Conservation (phyloP, 257 asterid species). For the Gentiana straminea region DNA sequence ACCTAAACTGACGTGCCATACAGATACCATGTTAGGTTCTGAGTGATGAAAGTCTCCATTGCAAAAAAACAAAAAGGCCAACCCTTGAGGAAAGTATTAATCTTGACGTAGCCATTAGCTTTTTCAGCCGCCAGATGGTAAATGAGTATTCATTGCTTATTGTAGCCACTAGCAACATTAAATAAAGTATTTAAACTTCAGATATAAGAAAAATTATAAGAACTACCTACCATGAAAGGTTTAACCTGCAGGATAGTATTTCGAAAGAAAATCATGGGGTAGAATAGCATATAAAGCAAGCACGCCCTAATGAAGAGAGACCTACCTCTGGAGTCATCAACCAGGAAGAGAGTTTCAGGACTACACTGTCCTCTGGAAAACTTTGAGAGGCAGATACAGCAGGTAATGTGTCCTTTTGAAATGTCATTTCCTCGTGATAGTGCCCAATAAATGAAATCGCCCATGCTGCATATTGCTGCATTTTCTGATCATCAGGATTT, state of each 20-base stretch:
- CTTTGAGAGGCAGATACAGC: conserved; percentile 39
- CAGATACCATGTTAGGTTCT: too few relatives aligned
- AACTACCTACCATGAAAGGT: too few relatives aligned
- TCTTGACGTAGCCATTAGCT: too few relatives aligned
- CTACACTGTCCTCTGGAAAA: conserved; percentile 62
- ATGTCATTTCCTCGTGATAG: conserved; percentile 33
- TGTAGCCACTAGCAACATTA: too few relatives aligned
- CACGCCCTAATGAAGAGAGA: conserved; percentile 1
- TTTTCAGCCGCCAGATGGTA: too few relatives aligned
- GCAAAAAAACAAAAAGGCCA: too few relatives aligned
- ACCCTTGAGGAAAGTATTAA: too few relatives aligned
- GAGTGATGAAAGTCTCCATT: too few relatives aligned
- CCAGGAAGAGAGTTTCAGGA: conserved; percentile 75
- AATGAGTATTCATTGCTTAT: too few relatives aligned
- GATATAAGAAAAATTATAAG: too few relatives aligned
- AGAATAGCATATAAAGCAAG: conserved; percentile 1
- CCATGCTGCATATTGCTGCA: conserved; percentile 87
- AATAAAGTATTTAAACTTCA: too few relatives aligned
- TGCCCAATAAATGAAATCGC: conserved; percentile 79
- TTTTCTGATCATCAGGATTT: conserved; percentile 54
- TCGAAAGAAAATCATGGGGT: not conserved
- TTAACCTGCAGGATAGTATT: not conserved
- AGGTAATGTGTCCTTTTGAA: conserved; percentile 29
- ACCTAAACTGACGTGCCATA: too few relatives aligned
- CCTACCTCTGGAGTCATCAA: conserved; percentile 61